phyloP scores from a whole-genome alignment of 352 stramenopile genomes.

The Phytophthora podocarpi region DNA sequence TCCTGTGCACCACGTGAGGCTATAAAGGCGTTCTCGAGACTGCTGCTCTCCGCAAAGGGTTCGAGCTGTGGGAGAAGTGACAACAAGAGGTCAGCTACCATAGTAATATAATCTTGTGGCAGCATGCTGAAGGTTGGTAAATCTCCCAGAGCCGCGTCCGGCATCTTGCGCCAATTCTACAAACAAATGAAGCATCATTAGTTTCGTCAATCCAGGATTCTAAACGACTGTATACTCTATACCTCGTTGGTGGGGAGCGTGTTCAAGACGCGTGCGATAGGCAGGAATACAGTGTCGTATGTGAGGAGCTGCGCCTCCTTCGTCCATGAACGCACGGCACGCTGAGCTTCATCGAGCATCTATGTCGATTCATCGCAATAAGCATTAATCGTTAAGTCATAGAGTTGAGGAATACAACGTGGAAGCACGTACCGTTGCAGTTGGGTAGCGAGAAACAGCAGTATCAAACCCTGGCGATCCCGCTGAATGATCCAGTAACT shows the following conservation, averaged over 20 bases:
- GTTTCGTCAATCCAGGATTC: not conserved
- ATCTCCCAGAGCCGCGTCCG: conserved; percentile 52
- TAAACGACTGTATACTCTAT: not conserved
- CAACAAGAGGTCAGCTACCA: conserved; percentile 75
- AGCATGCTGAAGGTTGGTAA: conserved; percentile 79
- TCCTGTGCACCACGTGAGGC: conserved; percentile 58
- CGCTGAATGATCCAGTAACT: conserved; percentile 32
- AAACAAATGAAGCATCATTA: conserved; percentile 9
- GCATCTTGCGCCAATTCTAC: conserved; percentile 59
- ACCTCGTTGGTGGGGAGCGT: conserved; percentile 57
- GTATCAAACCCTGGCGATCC: conserved; percentile 12
- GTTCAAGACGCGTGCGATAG: conserved; percentile 58
- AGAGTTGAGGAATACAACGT: not conserved
- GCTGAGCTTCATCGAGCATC: conserved; percentile 56
- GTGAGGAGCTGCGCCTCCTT: conserved; percentile 66
- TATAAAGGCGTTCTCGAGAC: conserved; percentile 55
- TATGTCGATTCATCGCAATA: conserved; percentile 19
- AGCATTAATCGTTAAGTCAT: not conserved
- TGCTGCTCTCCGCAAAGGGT: conserved; percentile 79
- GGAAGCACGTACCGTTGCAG: conserved; percentile 23
- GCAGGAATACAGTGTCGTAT: conserved; percentile 74
- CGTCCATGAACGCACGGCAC: conserved; percentile 51
- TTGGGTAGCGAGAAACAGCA: conserved; percentile 21
- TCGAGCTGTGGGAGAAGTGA: conserved; percentile 83
- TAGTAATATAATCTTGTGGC: conserved; percentile 87